Conservation (phyloP, 805 yeast species). For the Metschnikowia sp. region DNA sequence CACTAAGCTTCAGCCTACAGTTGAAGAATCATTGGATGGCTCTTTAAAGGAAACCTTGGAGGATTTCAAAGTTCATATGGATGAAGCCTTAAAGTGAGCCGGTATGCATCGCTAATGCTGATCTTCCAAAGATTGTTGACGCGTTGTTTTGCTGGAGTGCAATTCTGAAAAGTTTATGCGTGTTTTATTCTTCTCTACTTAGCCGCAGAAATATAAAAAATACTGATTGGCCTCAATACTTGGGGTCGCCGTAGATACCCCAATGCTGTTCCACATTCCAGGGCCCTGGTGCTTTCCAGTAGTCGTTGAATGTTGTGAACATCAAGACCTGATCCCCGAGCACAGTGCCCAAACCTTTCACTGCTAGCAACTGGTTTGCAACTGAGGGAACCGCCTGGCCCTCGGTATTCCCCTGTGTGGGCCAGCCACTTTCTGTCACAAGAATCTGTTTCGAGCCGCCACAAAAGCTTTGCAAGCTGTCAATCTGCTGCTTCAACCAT, state of each 20-base stretch:
- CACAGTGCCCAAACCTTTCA: constrained; percentile 44
- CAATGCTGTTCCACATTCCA: constrained; percentile 61
- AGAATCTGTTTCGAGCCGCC: constrained; percentile 47
- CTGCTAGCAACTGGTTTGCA: constrained; percentile 49
- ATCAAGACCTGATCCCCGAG: constrained; percentile 50
- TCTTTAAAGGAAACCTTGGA: constrained; percentile 5
- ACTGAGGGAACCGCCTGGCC: constrained; percentile 56
- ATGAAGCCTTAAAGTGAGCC: constrained; percentile 1
- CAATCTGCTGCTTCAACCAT: constrained; percentile 49
- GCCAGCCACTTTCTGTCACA: constrained; percentile 71
- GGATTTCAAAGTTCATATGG: constrained; percentile 3
- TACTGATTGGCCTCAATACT: background rate
- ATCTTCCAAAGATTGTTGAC: too few relatives aligned
- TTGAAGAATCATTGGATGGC: constrained; percentile 4
- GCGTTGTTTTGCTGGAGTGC: too few relatives aligned
- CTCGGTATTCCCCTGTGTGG: constrained; percentile 53
- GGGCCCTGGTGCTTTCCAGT: constrained; percentile 57
- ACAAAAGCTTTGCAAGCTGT: constrained; percentile 43
- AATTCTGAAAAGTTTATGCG: background rate
- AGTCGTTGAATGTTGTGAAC: constrained; percentile 62
- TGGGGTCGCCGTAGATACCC: constrained; percentile 50
- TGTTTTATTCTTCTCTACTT: too few relatives aligned
- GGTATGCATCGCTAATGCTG: background rate
- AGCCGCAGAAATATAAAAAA: background rate
- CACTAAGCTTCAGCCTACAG: background rate